Percentiles rank a stretch among this genome's conserved stretches.
Conservation (phyloP, 2,329 filamentous ascomycete species). For the Gaeumannomyces sp. region DNA sequence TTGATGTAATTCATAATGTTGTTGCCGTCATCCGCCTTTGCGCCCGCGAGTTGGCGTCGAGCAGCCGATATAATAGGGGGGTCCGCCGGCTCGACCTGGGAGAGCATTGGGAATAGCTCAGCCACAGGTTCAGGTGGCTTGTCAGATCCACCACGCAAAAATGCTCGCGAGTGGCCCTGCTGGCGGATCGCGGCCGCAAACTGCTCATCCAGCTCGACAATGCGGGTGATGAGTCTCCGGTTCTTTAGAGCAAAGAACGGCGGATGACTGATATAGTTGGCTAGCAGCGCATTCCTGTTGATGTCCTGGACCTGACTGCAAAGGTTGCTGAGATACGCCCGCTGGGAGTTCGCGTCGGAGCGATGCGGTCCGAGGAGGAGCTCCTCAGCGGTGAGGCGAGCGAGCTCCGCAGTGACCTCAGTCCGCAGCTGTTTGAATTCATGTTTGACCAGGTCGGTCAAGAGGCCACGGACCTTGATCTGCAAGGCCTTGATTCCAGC, state of each 20-base stretch:
- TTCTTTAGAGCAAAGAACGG: conserved; percentile 23
- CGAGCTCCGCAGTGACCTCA: conserved; percentile 22
- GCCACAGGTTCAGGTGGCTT: background rate
- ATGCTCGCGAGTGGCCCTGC: conserved; percentile 32
- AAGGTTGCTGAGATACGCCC: conserved; percentile 28
- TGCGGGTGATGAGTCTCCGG: conserved; percentile 31
- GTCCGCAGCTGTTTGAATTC: conserved; percentile 29
- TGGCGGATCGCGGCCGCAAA: conserved; percentile 26
- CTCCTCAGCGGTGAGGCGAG: conserved; percentile 14
- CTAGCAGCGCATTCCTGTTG: conserved; percentile 27
- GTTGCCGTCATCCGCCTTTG: too few species aligned
- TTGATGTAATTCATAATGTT: conserved; percentile 42
- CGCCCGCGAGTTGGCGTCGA: too few species aligned
- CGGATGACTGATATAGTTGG: conserved; percentile 25
- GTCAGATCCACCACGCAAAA: background rate
- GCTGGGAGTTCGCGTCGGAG: conserved; percentile 23
- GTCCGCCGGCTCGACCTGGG: background rate
- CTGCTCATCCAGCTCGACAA: conserved; percentile 30
- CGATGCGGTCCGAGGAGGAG: conserved; percentile 26
- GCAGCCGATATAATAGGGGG: too few species aligned
- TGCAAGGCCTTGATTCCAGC: conserved; percentile 31
- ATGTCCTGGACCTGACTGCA: conserved; percentile 21
- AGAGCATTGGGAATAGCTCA: background rate
- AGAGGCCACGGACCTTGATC: conserved; percentile 27
- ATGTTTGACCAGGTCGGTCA: conserved; percentile 34